Base-by-base conservation (phyloP, 225 moss, liverwort and hornwort genomes). In the Climacium dendroides region DNA sequence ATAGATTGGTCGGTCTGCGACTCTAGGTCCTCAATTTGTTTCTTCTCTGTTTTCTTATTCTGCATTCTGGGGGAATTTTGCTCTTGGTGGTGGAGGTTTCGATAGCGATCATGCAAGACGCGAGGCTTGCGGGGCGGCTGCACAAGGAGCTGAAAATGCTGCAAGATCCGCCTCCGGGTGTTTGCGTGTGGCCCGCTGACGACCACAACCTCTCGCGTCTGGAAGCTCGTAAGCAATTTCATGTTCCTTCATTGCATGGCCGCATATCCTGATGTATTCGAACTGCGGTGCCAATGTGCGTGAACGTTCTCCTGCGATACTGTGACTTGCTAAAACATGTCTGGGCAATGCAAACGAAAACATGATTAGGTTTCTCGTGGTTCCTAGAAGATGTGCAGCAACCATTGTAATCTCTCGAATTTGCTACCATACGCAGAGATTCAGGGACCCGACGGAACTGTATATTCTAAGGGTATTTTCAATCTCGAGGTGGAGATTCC, bases 101-200 rank as follows among this genome's bases (percentile, higher is more conserved):
- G 65, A 82, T 54, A 35, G 78, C 82, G 10, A 88, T 45, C 66
- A 97, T 97, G 97, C 93, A 91, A 61, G 94, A 94, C 60, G 94
- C 96, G 7, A 87, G 95, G 85, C 92, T 95, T 57, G 92, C 92
- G 26, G 94, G 94, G 48, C 92, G 97, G 58, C 85, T 97, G 85
- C 97, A 94, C 80, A 94, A 95, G 93, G 97, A 97, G 88, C 87
- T 97, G 64, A 92, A 93, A 81, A 96, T 97, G 97, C 91, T 97
- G 87, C 94, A 95, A 78, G 97, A 97, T 89, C 96, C 97, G 34
- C 96, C 97, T 69, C 96, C 97, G 70, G 97, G 97, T 62, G 91
- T 97, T 35, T 95, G 95, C 78, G 96, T 94, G 32, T 97, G 97
- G 97, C 97, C 95, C 64, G 92, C 89, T 60, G 89, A 94, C 89